Evolutionary conservation across 768 basidiomycete genomes (phyloP), one percentile per base, ranked within the genome.

Genomic region (Megacollybia marginata): DNA sequence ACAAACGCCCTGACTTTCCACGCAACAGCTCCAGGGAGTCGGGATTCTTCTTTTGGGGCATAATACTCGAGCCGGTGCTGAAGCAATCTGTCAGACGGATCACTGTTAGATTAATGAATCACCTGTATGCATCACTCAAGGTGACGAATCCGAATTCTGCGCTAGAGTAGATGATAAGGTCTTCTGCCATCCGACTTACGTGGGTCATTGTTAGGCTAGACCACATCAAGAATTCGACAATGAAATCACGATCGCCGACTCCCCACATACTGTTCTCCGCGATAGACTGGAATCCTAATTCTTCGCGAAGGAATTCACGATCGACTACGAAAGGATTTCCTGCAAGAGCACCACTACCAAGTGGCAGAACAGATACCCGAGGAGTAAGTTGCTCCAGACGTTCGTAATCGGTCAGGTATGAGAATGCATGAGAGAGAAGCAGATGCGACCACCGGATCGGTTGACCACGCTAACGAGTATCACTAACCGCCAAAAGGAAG

Each of bases 11-110:
- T 32, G 88, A 80, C 68, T 99, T 99, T 57, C 96, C 96, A 50
- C 96, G 83, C 51, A 99, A 73, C 18, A 99, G 75, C 66, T 99
- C 96, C 48, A 96, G 72, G 9, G 95, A 97, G 65, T 98, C 96
- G 0, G 94, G 91, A 62, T 97, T 97, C 71, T 98, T 99, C 73
- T 99, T 98, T 64, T 98, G 96, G 5, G 96, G 96, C 96, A 99
- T 99, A 63, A 99, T 97, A 57, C 94, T 97, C 36, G 94, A 97
- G 7, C 96, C 96, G 42, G 96, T 99, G 63, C 93, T 97, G 55
- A 9, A 36, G 28, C 40, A 45, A 33, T 16, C 15, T 44, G 50
- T 51, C 46, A 36, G 40, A 47, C 19, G 32, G 20, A 46, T 45
- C 19, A 19, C 28, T 44, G 9, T 19, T 16, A 7, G 4, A 50